Conservation (phyloP, 768 basidiomycete species). For the Bullera alba region DNA sequence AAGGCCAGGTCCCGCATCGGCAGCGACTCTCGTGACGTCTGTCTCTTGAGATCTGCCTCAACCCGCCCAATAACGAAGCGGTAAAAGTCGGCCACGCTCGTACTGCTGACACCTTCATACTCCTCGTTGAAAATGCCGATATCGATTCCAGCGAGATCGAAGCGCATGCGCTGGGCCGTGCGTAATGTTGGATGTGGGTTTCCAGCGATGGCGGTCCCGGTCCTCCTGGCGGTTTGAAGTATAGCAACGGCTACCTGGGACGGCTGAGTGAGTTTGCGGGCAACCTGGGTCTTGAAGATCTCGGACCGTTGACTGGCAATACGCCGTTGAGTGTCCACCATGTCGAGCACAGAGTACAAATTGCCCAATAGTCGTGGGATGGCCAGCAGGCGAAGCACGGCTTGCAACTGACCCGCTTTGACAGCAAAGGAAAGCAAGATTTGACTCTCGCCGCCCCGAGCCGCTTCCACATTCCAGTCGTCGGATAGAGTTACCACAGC, state of each 20-base stretch:
- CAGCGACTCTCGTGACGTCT: conserved; percentile 8
- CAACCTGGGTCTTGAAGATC: conserved; percentile 22
- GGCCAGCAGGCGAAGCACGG: conserved; percentile 33
- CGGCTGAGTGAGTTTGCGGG: conserved; percentile 23
- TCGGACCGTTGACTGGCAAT: conserved; percentile 34
- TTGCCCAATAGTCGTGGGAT: conserved; percentile 33
- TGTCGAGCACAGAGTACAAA: conserved; percentile 25
- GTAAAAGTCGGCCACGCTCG: conserved; percentile 26
- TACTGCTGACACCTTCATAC: conserved; percentile 6
- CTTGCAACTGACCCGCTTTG: conserved; percentile 35
- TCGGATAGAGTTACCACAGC: conserved; percentile 36
- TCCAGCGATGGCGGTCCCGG: conserved; percentile 1
- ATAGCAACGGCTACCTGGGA: conserved; percentile 33
- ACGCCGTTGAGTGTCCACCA: conserved; percentile 22
- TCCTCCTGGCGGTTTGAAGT: conserved; percentile 30
- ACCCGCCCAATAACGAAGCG: conserved; percentile 32
- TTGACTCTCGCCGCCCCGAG: conserved; percentile 2
- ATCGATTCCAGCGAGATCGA: conserved; percentile 31
- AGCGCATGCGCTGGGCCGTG: conserved; percentile 30
- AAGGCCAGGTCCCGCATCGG: conserved; percentile 24
- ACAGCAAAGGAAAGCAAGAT: conserved; percentile 40
- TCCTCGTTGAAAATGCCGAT: conserved; percentile 38
- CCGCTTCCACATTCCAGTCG: conserved; percentile 34
- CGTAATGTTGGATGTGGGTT: conserved; percentile 5
- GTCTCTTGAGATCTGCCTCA: conserved; percentile 23